Evolutionary conservation across 495 filamentous ascomycete genomes (phyloP), one percentile per base, ranked within the genome.

Genomic region (Penicillium daleae): DNA sequence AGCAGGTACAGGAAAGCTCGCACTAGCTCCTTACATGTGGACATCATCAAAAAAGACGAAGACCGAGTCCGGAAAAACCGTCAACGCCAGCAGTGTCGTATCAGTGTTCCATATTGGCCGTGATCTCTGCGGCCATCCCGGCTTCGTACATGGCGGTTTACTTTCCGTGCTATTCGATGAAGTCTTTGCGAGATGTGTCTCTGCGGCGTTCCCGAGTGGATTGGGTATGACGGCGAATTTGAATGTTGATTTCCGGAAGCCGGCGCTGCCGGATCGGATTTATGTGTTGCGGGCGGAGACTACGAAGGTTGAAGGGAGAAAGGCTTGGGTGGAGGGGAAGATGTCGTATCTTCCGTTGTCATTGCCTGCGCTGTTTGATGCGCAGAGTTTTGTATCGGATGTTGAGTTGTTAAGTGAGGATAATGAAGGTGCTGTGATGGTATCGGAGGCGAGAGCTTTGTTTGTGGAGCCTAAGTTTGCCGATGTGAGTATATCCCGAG

Each of bases 401-500:
- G 44, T 31, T 24, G 62, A 52, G 19, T 39, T 66, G 22, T 56
- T 65, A 31, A 59, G 7, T 12, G 82, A 75, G 58, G 80, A 79
- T 49, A 80, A 79, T 57, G 80, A 87, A 61, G 82, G 80, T 33
- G 80, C 85, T 7, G 69, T 85, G 24, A 82, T 92, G 63, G 80
- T 94, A 56, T 88, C 85, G 31, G 89, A 92, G 74, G 91, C 87
- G 31, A 89, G 86, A 70, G 94, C 90, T 12, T 80, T 98, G 65
- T 97, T 96, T 75, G 82, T 98, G 57, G 92, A 96, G 74, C 94
- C 94, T 3, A 92, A 85, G 74, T 84, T 91, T 72, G 92, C 91
- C 19, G 83, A 87, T 88, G 72, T 74, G 83, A 86, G 65, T 68
- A 21, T 56, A 22, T 37, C 15, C 26, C 44, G 50, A 50, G 46